phyloP scores from a whole-genome alignment of 768 basidiomycete species.

The Cystofilobasidium bisporidii region DNA sequence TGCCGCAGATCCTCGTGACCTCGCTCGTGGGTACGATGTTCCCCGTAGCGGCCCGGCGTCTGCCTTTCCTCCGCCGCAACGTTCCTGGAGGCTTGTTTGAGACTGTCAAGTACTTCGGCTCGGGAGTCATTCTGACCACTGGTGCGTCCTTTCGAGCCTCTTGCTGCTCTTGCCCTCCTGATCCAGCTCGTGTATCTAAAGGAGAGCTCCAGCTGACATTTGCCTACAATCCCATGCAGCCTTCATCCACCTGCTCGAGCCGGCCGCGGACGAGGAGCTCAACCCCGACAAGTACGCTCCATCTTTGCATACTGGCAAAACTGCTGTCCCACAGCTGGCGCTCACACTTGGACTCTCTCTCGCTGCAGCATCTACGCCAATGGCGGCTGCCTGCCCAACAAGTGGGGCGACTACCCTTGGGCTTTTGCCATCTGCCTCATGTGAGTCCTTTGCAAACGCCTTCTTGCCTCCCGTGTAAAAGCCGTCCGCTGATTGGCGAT shows the following conservation, averaged over 20 bases:
- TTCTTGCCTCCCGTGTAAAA: too few species aligned
- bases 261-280: constrained; percentile 18
- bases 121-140: constrained; percentile 34
- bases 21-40: constrained; percentile 58
- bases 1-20: constrained; percentile 47
- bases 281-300: background rate
- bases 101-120: constrained; percentile 32
- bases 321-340: background rate
- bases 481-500: too few species aligned
- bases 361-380: constrained; percentile 12
- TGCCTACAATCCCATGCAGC: constrained; percentile 27
- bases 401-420: constrained; percentile 36
- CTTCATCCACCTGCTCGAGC: constrained; percentile 34
- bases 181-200: too few species aligned
- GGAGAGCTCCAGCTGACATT: too few species aligned
- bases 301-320: background rate
- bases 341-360: background rate
- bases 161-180: too few species aligned
- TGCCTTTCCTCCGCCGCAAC: constrained; percentile 43
- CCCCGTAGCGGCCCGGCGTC: constrained; percentile 55
- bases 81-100: constrained; percentile 33
- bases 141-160: too few species aligned
- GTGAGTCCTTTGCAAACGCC: constrained; percentile 30
- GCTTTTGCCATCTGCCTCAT: constrained; percentile 33
- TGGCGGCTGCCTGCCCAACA: constrained; percentile 34